A percentile compares a stretch with the other conserved stretches of the same genome.
phyloP scores from a whole-genome alignment of 1,284 basidiomycete species.

The Melampsora larici-populina region DNA sequence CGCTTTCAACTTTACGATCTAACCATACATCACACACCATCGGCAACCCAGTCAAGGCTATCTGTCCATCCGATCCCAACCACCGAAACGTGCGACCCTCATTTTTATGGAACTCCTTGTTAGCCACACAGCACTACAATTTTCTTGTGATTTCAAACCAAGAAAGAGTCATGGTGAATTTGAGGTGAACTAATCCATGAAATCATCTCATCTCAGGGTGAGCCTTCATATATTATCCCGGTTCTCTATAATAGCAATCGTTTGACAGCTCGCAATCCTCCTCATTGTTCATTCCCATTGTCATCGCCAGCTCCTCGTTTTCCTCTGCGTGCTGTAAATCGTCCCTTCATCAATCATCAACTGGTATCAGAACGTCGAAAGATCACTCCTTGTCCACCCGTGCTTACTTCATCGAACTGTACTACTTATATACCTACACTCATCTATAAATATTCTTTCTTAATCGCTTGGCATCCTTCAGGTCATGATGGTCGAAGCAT shows the following conservation, averaged over 20 bases:
- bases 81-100: background rate
- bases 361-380: background rate
- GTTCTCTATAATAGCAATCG: background rate
- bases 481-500: slow-evolving; percentile 19
- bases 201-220: background rate
- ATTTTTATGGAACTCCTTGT: background rate
- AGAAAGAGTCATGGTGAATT: background rate
- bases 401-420: background rate
- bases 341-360: background rate
- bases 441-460: background rate
- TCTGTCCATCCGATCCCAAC: background rate
- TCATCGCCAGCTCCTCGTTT: background rate
- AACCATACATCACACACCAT: slow-evolving; percentile 4
- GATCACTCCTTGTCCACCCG: background rate
- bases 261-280: background rate
- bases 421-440: background rate
- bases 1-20: background rate
- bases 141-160: background rate
- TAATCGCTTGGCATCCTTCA: background rate
- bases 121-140: background rate
- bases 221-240: background rate
- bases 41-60: background rate
- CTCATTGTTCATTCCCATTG: background rate
- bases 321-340: background rate
- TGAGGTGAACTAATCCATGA: background rate